Evolutionary conservation across 2,329 filamentous ascomycete genomes (phyloP), one percentile per base, ranked within the genome.

Genomic region (Westerdykella ornata): DNA sequence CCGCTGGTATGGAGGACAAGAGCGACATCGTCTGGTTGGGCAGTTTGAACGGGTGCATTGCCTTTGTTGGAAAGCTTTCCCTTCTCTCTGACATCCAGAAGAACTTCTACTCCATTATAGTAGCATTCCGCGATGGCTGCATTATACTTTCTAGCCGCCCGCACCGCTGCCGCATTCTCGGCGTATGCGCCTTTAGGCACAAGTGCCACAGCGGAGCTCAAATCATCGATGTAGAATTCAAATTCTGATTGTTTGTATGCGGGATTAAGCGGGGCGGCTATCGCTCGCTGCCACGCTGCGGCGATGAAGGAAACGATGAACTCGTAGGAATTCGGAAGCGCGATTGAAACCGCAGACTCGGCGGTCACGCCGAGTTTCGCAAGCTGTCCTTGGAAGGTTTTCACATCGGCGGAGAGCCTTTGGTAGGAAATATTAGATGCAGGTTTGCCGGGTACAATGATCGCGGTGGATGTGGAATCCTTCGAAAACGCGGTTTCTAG

Each of bases 161-260:
- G 77, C 19, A 92, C 84, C 18, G 84, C 85, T 11, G 85, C 77
- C 8, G 79, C 81, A 60, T 82, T 72, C 52, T 80, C 74, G 9
- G 73, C 72, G 55, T 80, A 85, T 12, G 82, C 78, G 13, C 85
- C 86, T 52, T 73, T 74, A 11, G 87, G 86, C 8, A 94, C 83
- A 28, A 94, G 72, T 22, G 88, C 78, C 44, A 94, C 71, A 26
- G 82, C 82, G 4, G 87, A 90, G 60, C 82, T 85, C 54, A 94
- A 74, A 62, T 94, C 87, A 50, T 88, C 83, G 57, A 94, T 90
- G 67, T 92, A 94, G 68, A 94, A 94, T 64, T 92, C 87, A 63
- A 90, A 92, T 66, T 94, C 87, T 43, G 82, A 82, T 67, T 92
- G 85, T 71, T 89, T 94, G 72, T 94, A 94, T 34, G 82, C 83